These are phyloP conservation scores for Euphorbia schlechtendalii DNA, from an alignment of 441 rosid species.

Conservation along the genomic window DNA sequence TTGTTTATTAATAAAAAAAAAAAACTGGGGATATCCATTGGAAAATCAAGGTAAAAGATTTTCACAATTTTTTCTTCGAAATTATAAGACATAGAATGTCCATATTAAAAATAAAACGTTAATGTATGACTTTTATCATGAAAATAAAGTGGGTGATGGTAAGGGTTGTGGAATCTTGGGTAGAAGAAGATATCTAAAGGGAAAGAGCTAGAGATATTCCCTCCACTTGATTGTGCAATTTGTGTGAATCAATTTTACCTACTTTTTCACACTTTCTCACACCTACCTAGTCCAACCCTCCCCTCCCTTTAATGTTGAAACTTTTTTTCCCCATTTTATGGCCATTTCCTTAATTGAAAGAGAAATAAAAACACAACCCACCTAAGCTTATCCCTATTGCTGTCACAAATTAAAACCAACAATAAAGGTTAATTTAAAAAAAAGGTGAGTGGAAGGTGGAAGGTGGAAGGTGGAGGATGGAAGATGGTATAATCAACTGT, in stretches of 20 bases:
- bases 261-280: slow-evolving; percentile 31
- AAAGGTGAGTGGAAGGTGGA: not conserved
- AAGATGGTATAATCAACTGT: not conserved
- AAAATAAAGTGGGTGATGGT: slow-evolving; percentile 40
- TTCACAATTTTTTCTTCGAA: too few species aligned
- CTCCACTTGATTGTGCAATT: slow-evolving; percentile 16
- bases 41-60: too few species aligned
- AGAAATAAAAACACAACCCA: slow-evolving; percentile 3
- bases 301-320: slow-evolving; percentile 29
- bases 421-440: not conserved
- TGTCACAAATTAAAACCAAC: slow-evolving; percentile 5
- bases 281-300: slow-evolving; percentile 18
- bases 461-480: too few species aligned
- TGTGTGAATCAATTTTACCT: slow-evolving; percentile 25
- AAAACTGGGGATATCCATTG: too few species aligned
- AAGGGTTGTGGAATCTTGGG: slow-evolving; percentile 32
- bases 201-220: slow-evolving; percentile 19
- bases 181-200: too few species aligned
- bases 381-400: slow-evolving; percentile 13
- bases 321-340: slow-evolving; percentile 7
- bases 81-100: too few species aligned
- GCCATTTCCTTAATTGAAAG: not conserved
- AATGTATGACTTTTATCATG: too few species aligned
- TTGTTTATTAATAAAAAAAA: too few species aligned
- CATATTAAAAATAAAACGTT: too few species aligned